Evolutionary conservation across 495 filamentous ascomycete species (phyloP), one percentile per base, ranked within the genome.

Genomic region (Geopyxis carbonaria): DNA sequence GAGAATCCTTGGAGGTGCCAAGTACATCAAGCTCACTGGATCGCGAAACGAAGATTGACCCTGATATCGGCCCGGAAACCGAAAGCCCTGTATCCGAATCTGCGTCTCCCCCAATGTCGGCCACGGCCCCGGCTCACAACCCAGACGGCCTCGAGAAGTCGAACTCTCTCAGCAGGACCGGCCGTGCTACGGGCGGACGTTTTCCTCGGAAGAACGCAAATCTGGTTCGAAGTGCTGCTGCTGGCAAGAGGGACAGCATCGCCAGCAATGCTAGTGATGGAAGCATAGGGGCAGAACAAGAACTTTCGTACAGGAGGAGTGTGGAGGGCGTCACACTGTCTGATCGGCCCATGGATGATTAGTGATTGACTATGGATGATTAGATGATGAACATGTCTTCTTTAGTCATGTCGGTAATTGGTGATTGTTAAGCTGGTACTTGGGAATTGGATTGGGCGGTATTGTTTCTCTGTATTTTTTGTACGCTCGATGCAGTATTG

Each of bases 321-420:
- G 13, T 28, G 13, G 60, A 66, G 43, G 80, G 84, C 16, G 80
- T 92, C 19, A 78, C 75, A 40, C 66, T 93, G 59, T 75, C 74
- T 42, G 84, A 93, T 55, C 73, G 69, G 59, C 78, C 83, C 10
- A 84, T 87, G 80, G 78, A 86, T 57, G 78, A 89, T 59, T 85
- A 66, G 53, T 37, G n/a, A n/a, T n/a, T n/a, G n/a, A n/a, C n/a
- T n/a, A n/a, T n/a, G n/a, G n/a, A n/a, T n/a, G n/a, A n/a, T n/a
- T n/a, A n/a, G n/a, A n/a, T n/a, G n/a, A n/a, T n/a, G n/a, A n/a
- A n/a, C n/a, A n/a, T n/a, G n/a, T n/a, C n/a, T n/a, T n/a, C n/a
- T n/a, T n/a, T n/a, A n/a, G n/a, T n/a, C n/a, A n/a, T n/a, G n/a
- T n/a, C n/a, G n/a, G n/a, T n/a, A n/a, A n/a, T n/a, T n/a, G n/a